These are phyloP conservation scores for Podochytrium sp. DNA, from an alignment of 192 early-diverging fungal species.

Conservation along the genomic window DNA sequence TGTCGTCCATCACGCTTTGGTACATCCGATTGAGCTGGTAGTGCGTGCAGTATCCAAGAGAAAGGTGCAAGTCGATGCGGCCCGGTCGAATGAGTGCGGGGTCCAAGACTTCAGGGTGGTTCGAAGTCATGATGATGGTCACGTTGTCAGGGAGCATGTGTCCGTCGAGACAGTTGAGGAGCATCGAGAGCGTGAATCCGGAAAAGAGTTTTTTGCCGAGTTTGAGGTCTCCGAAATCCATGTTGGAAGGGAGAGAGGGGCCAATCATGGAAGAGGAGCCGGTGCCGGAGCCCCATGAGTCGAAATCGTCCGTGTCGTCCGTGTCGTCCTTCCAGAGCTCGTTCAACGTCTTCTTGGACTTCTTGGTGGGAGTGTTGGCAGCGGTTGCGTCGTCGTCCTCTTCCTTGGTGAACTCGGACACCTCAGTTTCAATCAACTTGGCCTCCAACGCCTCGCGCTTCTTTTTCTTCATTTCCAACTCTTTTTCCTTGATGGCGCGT, in stretches of 20 bases:
- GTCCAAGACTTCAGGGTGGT: slow-evolving; percentile 63
- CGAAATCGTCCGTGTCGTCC: neutral
- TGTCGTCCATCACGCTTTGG: slow-evolving; percentile 44
- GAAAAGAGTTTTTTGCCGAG: slow-evolving; percentile 23
- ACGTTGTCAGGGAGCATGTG: slow-evolving; percentile 57
- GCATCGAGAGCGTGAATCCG: slow-evolving; percentile 44
- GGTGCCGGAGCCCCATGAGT: neutral
- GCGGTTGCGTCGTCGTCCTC: slow-evolving; percentile 6
- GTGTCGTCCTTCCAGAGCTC: slow-evolving; percentile 11
- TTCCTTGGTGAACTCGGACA: neutral
- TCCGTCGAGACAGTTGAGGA: slow-evolving; percentile 63
- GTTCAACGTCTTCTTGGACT: slow-evolving; percentile 12
- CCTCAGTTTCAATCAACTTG: neutral
- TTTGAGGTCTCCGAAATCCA: slow-evolving; percentile 17
- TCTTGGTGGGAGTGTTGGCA: slow-evolving; percentile 12
- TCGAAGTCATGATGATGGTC: slow-evolving; percentile 67
- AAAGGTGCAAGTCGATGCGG: slow-evolving; percentile 64
- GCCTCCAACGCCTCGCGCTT: slow-evolving; percentile 8
- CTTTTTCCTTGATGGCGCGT: slow-evolving; percentile 21
- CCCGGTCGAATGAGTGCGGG: slow-evolving; percentile 67
- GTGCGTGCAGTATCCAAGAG: slow-evolving; percentile 59
- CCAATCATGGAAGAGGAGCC: neutral
- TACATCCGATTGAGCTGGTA: slow-evolving; percentile 63
- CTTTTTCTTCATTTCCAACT: slow-evolving; percentile 29
- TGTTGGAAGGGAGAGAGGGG: slow-evolving; percentile 10